Evolutionary conservation across 1,284 basidiomycete genomes (phyloP), one percentile per base, ranked within the genome.

Genomic region (Papiliotrema flavescens): DNA sequence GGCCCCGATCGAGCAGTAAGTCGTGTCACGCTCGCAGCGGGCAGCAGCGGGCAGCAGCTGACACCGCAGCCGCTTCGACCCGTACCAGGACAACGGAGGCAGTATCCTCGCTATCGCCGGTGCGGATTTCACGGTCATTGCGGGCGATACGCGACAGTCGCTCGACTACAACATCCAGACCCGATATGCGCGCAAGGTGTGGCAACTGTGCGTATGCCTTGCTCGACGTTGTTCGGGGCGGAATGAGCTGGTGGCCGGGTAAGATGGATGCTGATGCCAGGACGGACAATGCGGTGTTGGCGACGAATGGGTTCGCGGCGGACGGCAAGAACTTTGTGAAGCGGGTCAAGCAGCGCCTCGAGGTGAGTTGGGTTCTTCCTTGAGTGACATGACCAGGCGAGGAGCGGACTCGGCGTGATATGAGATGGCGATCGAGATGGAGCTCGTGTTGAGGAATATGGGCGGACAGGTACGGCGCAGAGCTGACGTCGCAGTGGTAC

Each of bases 271-370:
- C 35, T 53, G 41, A 55, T 40, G 28, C 23, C 70, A 93, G 90
- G 70, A 96, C 92, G n/a, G 89, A 93, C 77, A 89, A 87, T 69
- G 89, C 88, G 23, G 89, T 93, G 7, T 81, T 97, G 40, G 91
- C 93, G 32, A 90, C 94, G 36, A 95, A 94, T 68, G 93, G 93
- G 4, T 96, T 96, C 71, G 89, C 91, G 24, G 93, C 92, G 45
- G 93, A 97, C 74, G 91, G 90, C 32, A 93, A 92, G 71, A 90
- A 90, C 83, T 91, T 97, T 70, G 89, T 96, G 66, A 95, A 95
- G 83, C 86, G 87, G 70, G 87, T 97, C 53, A 89, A 89, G 76
- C 91, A 96, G 76, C 83, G 90, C 64, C 80, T 97, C 9, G 93
- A 96, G 81, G 92, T 93, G 41, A 51, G 79, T 69, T 34, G 20